Conservation (phyloP, 208 protist species). For the Spongospora subterranea region DNA sequence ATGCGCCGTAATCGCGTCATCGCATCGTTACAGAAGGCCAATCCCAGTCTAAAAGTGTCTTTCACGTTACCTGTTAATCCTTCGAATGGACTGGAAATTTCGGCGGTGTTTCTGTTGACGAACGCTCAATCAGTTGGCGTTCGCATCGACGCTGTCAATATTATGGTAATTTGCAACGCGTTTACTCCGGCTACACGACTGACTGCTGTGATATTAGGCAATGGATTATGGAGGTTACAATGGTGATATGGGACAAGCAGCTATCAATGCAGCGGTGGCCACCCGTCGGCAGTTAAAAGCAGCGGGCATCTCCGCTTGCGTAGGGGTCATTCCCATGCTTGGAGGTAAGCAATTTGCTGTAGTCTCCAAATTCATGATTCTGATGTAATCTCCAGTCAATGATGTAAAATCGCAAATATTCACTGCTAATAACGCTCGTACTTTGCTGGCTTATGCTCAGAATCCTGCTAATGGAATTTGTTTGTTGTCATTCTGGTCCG, state of each 20-base stretch:
- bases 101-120: neutral
- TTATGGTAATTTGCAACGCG: neutral
- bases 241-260: slow-evolving; percentile 21
- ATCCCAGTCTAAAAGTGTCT: neutral
- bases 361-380: neutral
- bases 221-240: neutral
- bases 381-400: neutral
- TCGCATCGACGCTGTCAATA: slow-evolving; percentile 37
- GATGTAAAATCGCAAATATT: neutral
- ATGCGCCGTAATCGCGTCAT: slow-evolving; percentile 4
- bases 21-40: neutral
- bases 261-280: neutral
- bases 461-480: slow-evolving; percentile 1
- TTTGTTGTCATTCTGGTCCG: neutral
- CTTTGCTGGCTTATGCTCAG: neutral
- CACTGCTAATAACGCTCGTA: neutral
- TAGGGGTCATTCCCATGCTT: slow-evolving; percentile 24
- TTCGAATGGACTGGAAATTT: neutral
- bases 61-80: slow-evolving; percentile 30
- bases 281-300: slow-evolving; percentile 12
- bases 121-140: neutral
- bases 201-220: neutral
- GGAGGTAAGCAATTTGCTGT: neutral
- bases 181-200: too few relatives aligned
- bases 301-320: neutral